Conservation (phyloP, 495 filamentous ascomycete genomes). For the Letharia columbiana region DNA sequence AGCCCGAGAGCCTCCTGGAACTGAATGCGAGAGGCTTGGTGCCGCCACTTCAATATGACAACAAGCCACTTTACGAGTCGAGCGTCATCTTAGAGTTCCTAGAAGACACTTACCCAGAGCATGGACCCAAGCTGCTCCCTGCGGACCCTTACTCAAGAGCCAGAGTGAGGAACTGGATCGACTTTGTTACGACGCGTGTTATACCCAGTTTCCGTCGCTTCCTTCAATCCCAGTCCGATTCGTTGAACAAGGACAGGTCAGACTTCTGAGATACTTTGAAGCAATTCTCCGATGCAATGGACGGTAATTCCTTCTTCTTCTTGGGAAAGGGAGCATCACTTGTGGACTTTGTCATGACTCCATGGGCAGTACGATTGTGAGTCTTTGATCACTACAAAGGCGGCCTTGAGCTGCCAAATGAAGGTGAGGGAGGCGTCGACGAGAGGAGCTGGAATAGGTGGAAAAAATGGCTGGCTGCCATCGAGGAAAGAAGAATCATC, state of each 20-base stretch:
- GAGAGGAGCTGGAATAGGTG: slow-evolving; percentile 52
- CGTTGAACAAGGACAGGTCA: slow-evolving; percentile 37
- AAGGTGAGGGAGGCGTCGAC: slow-evolving; percentile 39
- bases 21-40: slow-evolving; percentile 64
- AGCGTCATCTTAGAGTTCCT: slow-evolving; percentile 61
- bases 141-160: slow-evolving; percentile 49
- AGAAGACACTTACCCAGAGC: slow-evolving; percentile 53
- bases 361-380: slow-evolving; percentile 60
- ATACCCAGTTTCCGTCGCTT: slow-evolving; percentile 57
- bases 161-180: slow-evolving; percentile 56
- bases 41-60: slow-evolving; percentile 49
- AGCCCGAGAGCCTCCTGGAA: slow-evolving; percentile 50
- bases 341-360: slow-evolving; percentile 54
- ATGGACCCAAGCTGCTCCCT: slow-evolving; percentile 43
- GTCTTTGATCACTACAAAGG: slow-evolving; percentile 66
- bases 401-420: slow-evolving; percentile 48
- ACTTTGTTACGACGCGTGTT: slow-evolving; percentile 55
- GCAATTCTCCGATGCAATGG: slow-evolving; percentile 52
- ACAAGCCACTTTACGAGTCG: slow-evolving; percentile 58
- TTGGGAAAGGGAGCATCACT: slow-evolving; percentile 46
- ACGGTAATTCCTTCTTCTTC: slow-evolving; percentile 53
- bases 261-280: slow-evolving; percentile 46
- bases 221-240: slow-evolving; percentile 50
- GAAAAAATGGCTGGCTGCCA: slow-evolving; percentile 50
- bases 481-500: slow-evolving; percentile 48